Conservation (phyloP, 2,329 filamentous ascomycete genomes). For the Aspergillus proliferans region DNA sequence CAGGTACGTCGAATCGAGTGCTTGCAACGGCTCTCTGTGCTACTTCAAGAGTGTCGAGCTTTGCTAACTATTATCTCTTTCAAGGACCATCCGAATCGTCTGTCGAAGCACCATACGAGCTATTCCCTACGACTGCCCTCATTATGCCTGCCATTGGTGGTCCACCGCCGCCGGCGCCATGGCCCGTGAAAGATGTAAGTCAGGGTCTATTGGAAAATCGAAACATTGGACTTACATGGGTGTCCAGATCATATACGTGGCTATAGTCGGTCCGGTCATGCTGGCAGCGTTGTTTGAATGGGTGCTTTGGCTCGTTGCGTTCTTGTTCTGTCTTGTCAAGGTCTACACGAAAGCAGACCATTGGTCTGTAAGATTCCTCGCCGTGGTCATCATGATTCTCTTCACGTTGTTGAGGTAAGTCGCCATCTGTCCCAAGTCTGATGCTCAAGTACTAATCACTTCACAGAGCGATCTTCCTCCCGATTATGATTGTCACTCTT, state of each 20-base stretch:
- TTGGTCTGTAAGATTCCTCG: constrained; percentile 72
- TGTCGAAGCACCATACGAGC: too few species aligned
- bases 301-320: constrained; percentile 91
- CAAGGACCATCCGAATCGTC: too few species aligned
- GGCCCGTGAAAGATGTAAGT: constrained; percentile 35
- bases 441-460: background rate
- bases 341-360: constrained; percentile 85
- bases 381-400: constrained; percentile 65
- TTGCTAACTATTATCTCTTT: too few species aligned
- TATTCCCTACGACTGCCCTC: background rate
- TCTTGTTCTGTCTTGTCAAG: constrained; percentile 83
- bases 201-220: too few species aligned
- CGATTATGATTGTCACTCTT: constrained; percentile 88
- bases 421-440: background rate
- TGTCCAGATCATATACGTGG: constrained; percentile 72
- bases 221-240: constrained; percentile 1
- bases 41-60: too few species aligned
- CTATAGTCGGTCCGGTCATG: constrained; percentile 75
- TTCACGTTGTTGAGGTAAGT: constrained; percentile 71
- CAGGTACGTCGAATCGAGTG: too few species aligned
- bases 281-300: constrained; percentile 82
- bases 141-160: constrained; percentile 1
- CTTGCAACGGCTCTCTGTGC: too few species aligned
- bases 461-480: constrained; percentile 71
- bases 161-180: constrained; percentile 19